A percentile compares a stretch with the other conserved stretches of the same genome.
Conservation (phyloP, 768 basidiomycete species). For the Amanita molliuscula region DNA sequence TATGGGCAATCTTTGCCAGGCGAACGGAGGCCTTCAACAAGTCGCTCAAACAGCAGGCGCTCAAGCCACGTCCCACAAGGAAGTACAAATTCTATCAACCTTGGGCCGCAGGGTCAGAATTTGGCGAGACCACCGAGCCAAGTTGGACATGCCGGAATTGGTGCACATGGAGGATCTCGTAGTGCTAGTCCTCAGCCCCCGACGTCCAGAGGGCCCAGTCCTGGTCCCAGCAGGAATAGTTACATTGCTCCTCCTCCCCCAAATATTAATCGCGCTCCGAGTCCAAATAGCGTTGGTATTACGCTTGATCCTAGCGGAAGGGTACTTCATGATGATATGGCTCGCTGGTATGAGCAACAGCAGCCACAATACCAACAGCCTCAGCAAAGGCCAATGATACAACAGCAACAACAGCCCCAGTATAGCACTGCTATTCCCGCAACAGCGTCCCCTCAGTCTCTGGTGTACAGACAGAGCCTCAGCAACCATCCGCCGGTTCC, state of each 20-base stretch:
- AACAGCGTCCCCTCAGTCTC: background rate
- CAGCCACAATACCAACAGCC: slow-evolving; percentile 16
- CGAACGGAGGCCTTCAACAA: slow-evolving; percentile 50
- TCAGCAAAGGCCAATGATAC: background rate
- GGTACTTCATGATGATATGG: slow-evolving; percentile 76
- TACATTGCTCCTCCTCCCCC: slow-evolving; percentile 26
- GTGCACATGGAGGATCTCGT: slow-evolving; percentile 58
- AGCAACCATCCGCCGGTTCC: background rate
- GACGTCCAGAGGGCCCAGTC: slow-evolving; percentile 44
- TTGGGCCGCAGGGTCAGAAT: slow-evolving; percentile 22
- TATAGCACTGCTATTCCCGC: slow-evolving; percentile 4
- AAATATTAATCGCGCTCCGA: slow-evolving; percentile 43
- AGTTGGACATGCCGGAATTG: slow-evolving; percentile 73
- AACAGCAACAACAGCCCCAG: slow-evolving; percentile 5
- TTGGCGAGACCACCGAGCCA: slow-evolving; percentile 45
- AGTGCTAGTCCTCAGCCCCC: slow-evolving; percentile 53
- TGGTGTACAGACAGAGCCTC: background rate
- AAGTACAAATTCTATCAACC: slow-evolving; percentile 14
- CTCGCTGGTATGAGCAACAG: slow-evolving; percentile 42
- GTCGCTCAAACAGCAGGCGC: slow-evolving; percentile 40
- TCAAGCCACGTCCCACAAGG: slow-evolving; percentile 23
- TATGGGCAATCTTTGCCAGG: slow-evolving; percentile 87
- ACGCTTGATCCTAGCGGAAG: slow-evolving; percentile 70
- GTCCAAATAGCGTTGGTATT: slow-evolving; percentile 76
- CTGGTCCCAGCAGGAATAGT: slow-evolving; percentile 29